Percentiles rank a stretch among this genome's conserved stretches.
Conservation (phyloP, 2,329 filamentous ascomycete genomes). For the Achaetomium macrosporum region DNA sequence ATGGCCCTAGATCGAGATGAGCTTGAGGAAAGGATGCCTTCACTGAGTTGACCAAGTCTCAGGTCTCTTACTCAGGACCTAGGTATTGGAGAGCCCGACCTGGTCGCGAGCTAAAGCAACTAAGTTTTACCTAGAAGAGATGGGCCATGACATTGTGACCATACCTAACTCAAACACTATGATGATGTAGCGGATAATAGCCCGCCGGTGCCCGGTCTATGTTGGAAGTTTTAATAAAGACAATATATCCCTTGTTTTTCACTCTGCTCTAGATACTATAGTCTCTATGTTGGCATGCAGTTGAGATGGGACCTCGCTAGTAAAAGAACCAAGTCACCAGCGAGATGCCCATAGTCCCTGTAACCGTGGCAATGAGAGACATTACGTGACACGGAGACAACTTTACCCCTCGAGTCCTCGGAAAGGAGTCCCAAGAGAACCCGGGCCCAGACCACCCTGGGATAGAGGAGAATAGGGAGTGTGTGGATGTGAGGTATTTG, state of each 20-base stretch:
- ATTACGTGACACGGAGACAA: background rate
- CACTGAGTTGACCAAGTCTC: too few relatives aligned
- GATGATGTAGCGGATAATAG: constrained; percentile 21
- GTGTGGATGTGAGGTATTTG: constrained; percentile 17
- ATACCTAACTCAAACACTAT: constrained; percentile 25
- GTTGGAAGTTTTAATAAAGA: constrained; percentile 18
- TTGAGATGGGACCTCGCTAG: too few relatives aligned
- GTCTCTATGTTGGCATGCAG: background rate
- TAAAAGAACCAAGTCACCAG: constrained; percentile 21
- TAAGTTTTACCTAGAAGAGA: background rate
- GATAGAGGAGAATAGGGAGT: constrained; percentile 47
- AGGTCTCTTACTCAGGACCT: background rate
- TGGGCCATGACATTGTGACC: constrained; percentile 18
- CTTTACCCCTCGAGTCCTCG: constrained; percentile 25
- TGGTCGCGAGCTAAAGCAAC: too few relatives aligned
- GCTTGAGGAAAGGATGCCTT: too few relatives aligned
- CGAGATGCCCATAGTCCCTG: constrained; percentile 24
- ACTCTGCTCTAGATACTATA: background rate
- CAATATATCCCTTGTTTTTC: too few relatives aligned
- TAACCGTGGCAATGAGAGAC: constrained; percentile 29
- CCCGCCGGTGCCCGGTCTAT: constrained; percentile 18
- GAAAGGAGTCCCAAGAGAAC: constrained; percentile 20
- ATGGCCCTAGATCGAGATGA: too few relatives aligned
- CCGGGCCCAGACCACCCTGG: background rate
- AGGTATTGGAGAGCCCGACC: too few relatives aligned